phyloP scores from a whole-genome alignment of 2,329 filamentous ascomycete genomes.

The Cryphonectria radicalis region DNA sequence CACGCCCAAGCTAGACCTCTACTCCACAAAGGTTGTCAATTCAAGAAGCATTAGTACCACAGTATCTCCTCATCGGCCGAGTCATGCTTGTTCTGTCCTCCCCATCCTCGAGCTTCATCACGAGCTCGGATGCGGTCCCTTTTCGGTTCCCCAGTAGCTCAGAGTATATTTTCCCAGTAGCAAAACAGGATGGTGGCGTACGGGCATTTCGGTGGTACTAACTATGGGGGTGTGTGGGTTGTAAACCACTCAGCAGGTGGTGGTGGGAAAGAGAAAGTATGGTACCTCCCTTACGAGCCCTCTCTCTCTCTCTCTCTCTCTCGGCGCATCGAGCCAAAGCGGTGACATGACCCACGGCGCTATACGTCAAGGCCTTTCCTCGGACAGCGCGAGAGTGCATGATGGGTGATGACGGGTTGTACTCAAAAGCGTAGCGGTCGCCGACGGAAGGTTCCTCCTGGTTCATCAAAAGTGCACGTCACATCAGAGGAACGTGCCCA shows the following conservation, averaged over 20 bases:
- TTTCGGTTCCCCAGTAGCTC: background rate
- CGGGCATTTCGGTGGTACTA: background rate
- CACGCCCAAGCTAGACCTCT: background rate
- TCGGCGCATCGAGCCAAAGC: background rate
- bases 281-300: background rate
- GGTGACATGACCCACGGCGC: background rate
- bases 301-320: no score
- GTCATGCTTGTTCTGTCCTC: conserved; percentile 7
- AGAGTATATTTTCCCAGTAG: background rate
- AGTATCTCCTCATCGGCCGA: conserved; percentile 5
- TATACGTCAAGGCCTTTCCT: background rate
- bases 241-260: background rate
- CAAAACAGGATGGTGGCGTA: background rate
- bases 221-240: no score
- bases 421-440: background rate
- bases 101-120: background rate
- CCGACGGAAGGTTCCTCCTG: background rate
- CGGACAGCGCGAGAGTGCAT: background rate
- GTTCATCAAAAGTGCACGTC: background rate
- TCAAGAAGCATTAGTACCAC: background rate
- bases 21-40: background rate
- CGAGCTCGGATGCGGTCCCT: background rate
- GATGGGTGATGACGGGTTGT: background rate
- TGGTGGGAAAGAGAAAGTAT: background rate
- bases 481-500: background rate